Percentiles rank a stretch among this genome's conserved stretches.
These are phyloP conservation scores for Closterium sp. DNA, from an alignment of 139 green algal species.

Conservation along the genomic window DNA sequence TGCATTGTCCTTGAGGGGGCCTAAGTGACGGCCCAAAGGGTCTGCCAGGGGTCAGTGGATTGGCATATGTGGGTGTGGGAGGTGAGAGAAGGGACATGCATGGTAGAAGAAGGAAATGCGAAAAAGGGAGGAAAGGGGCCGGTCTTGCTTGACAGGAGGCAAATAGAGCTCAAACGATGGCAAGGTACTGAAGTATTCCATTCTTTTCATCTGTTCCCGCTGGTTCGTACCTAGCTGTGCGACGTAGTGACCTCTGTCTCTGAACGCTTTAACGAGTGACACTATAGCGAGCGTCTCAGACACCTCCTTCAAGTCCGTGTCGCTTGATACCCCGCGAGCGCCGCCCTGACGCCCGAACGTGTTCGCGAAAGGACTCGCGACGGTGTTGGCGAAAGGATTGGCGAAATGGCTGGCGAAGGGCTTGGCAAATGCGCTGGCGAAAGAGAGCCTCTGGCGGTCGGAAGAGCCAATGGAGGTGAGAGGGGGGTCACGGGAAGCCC, in stretches of 20 bases:
- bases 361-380: neutral
- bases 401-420: neutral
- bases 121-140: no score
- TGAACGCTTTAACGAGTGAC: conserved; percentile 31
- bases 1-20: neutral
- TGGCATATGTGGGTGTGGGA: no score
- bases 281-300: conserved; percentile 27
- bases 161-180: no score
- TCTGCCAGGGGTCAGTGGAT: neutral
- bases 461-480: no score
- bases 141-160: no score
- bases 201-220: no score
- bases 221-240: conserved; percentile 26
- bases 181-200: no score
- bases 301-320: conserved; percentile 26
- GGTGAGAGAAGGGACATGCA: no score
- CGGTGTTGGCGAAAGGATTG: neutral
- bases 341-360: neutral
- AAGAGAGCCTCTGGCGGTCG: no score
- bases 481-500: no score
- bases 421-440: no score
- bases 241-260: conserved; percentile 33
- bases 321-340: neutral
- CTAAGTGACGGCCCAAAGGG: neutral
- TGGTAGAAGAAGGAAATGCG: no score